phyloP scores from a whole-genome alignment of 768 basidiomycete species.

The Termitomyces sp. region DNA sequence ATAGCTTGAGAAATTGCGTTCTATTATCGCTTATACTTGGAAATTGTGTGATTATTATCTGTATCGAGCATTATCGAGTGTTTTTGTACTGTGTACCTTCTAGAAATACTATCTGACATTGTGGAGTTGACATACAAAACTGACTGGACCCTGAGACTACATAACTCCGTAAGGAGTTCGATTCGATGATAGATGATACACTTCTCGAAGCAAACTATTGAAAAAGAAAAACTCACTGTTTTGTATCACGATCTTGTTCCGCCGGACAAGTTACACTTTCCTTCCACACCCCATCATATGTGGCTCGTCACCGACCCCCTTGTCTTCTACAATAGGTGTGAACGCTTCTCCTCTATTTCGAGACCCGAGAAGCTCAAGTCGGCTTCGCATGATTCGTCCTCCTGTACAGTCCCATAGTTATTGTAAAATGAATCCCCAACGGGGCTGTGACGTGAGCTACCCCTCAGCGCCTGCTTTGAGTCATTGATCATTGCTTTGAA shows the following conservation, averaged over 20 bases:
- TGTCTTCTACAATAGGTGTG: constrained; percentile 2
- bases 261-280: constrained; percentile 1
- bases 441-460: background rate
- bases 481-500: constrained; percentile 40
- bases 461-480: constrained; percentile 15
- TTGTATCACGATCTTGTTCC: background rate
- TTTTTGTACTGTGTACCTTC: background rate
- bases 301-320: background rate
- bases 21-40: background rate
- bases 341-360: constrained; percentile 13
- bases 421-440: background rate
- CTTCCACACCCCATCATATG: constrained; percentile 17
- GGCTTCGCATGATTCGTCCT: constrained; percentile 15
- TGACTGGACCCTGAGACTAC: background rate
- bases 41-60: background rate
- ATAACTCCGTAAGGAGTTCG: background rate
- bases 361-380: constrained; percentile 18
- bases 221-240: background rate
- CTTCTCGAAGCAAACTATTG: too few species aligned
- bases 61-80: background rate
- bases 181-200: too few species aligned
- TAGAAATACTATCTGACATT: background rate
- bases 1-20: background rate
- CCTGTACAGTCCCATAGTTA: background rate
- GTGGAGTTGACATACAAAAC: constrained; percentile 7